phyloP scores from a whole-genome alignment of 2,329 filamentous ascomycete species.

The Claviceps capensis region DNA sequence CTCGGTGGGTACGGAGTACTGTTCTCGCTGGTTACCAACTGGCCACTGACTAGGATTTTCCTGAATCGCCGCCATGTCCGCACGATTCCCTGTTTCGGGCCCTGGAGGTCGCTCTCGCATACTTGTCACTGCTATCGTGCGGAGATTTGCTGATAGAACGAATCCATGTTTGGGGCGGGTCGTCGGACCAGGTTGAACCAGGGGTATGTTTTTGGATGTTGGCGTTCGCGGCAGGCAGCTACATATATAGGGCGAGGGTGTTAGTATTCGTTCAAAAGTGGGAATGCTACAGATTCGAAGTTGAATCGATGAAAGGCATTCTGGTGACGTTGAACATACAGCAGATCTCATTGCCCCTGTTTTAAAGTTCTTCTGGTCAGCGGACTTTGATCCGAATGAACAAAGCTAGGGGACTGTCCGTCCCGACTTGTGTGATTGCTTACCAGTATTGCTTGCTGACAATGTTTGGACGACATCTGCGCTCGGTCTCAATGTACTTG shows the following conservation, averaged over 20 bases:
- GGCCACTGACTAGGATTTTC: no score
- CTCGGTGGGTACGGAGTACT: no score
- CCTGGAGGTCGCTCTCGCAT: no score
- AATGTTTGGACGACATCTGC: constrained; percentile 27
- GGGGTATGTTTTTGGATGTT: constrained; percentile 23
- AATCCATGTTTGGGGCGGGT: constrained; percentile 16
- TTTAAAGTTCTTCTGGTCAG: background rate
- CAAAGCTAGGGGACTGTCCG: no score
- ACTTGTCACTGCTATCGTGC: constrained; percentile 11
- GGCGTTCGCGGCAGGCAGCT: constrained; percentile 27
- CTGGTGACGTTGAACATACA: constrained; percentile 18
- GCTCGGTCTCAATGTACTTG: constrained; percentile 30
- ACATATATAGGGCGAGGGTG: background rate
- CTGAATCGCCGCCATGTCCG: no score
- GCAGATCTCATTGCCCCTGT: constrained; percentile 30
- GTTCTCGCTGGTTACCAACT: no score
- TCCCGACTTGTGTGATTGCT: constrained; percentile 9
- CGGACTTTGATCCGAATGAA: background rate
- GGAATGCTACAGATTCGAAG: background rate
- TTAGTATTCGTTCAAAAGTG: background rate
- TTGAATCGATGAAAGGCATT: no score
- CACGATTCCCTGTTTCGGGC: no score
- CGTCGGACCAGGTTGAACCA: constrained; percentile 25
- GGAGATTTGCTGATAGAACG: constrained; percentile 15
- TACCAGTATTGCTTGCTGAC: constrained; percentile 33